These are phyloP conservation scores for Monosporascus sp. DNA, from an alignment of 2,329 filamentous ascomycete genomes.

Conservation along the genomic window DNA sequence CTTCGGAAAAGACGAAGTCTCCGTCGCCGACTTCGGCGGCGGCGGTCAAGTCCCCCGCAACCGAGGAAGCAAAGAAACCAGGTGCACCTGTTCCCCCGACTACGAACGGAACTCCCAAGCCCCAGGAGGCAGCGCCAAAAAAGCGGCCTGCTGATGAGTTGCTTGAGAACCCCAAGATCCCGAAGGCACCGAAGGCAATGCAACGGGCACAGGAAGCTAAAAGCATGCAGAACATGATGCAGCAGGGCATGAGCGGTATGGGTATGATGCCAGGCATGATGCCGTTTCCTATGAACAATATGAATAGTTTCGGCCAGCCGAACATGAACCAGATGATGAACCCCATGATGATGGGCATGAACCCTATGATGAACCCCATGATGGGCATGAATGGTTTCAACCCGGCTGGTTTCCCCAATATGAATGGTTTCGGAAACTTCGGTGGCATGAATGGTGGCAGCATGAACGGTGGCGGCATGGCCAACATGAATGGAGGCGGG, in stretches of 20 bases:
- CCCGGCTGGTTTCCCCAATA: constrained; percentile 26
- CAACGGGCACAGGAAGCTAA: constrained; percentile 41
- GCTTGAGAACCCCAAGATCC: constrained; percentile 57
- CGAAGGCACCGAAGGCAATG: constrained; percentile 62
- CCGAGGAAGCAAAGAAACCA: constrained; percentile 15
- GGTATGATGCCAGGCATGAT: constrained; percentile 42
- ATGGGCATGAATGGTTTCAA: constrained; percentile 33
- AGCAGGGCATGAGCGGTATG: constrained; percentile 43
- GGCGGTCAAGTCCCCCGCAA: constrained; percentile 25
- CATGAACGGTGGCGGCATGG: constrained; percentile 27
- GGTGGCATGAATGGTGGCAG: constrained; percentile 26
- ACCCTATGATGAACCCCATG: constrained; percentile 34
- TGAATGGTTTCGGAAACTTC: constrained; percentile 33
- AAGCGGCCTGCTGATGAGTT: constrained; percentile 79
- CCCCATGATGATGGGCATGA: constrained; percentile 32
- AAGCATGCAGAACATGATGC: constrained; percentile 33
- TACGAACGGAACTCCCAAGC: constrained; percentile 14
- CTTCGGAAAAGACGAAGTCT: constrained; percentile 23
- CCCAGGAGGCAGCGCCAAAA: constrained; percentile 42
- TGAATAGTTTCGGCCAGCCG: constrained; percentile 32
- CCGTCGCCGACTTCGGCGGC: constrained; percentile 18
- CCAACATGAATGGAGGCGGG: constrained; percentile 22
- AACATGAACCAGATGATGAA: constrained; percentile 26
- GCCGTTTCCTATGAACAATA: constrained; percentile 32
- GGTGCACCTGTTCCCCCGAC: constrained; percentile 17